A percentile compares a stretch with the other conserved stretches of the same genome.
phyloP scores from a whole-genome alignment of 1,284 basidiomycete species.

The Polyporus tsugae region DNA sequence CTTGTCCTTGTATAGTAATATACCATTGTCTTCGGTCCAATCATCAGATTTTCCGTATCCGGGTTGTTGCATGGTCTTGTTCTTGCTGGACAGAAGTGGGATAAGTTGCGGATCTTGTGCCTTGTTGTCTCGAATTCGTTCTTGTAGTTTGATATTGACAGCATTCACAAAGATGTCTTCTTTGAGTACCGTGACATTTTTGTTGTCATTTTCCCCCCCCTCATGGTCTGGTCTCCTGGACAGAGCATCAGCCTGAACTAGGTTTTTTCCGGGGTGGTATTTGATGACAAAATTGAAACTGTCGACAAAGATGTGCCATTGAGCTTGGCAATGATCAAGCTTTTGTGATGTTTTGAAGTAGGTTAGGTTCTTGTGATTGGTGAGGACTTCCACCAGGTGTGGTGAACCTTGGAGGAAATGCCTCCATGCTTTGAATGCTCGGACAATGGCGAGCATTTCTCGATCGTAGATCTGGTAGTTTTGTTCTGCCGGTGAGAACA shows the following conservation, averaged over 20 bases:
- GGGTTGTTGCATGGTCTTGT: not conserved
- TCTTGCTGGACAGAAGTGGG: too few species aligned
- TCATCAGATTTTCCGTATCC: not conserved
- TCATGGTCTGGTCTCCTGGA: conserved; percentile 47
- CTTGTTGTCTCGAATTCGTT: not conserved
- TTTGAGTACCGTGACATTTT: conserved; percentile 39
- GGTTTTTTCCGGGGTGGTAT: conserved; percentile 47
- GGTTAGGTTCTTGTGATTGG: conserved; percentile 53
- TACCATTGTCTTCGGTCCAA: not conserved
- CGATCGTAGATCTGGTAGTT: conserved; percentile 60
- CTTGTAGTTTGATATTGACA: not conserved
- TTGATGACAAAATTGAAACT: conserved; percentile 46
- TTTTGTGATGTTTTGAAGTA: conserved; percentile 47
- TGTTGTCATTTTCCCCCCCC: conserved; percentile 42
- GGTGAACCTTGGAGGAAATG: conserved; percentile 38
- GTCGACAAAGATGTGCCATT: conserved; percentile 48
- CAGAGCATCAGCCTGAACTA: conserved; percentile 48
- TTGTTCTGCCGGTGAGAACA: conserved; percentile 39
- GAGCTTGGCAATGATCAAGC: conserved; percentile 47
- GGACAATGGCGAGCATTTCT: conserved; percentile 52
- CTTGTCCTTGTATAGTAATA: not conserved
- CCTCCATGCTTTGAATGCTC: conserved; percentile 43
- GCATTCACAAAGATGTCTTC: conserved; percentile 7
- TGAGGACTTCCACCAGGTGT: conserved; percentile 26
- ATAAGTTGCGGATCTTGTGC: not conserved